Evolutionary conservation across 371 early-diverging fungal genomes (phyloP).

Genomic region (Massospora cicadina): DNA sequence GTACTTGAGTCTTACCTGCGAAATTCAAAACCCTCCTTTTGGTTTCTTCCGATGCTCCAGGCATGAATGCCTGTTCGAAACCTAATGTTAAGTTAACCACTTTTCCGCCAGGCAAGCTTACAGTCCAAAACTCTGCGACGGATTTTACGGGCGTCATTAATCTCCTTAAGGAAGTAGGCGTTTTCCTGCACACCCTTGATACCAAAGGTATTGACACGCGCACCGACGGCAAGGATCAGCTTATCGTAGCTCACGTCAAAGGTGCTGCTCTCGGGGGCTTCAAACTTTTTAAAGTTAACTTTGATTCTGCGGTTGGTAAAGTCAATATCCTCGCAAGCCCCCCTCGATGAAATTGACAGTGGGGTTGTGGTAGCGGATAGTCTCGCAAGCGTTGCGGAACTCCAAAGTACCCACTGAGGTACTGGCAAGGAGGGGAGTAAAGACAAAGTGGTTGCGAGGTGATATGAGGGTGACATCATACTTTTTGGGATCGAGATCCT

Average conservation of each 20-base stretch:
- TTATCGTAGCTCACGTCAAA: conserved; percentile 47
- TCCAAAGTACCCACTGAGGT: conserved; percentile 71
- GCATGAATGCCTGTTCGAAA: conserved; percentile 59
- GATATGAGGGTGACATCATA: conserved; percentile 6
- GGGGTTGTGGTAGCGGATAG: conserved; percentile 37
- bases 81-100: conserved; percentile 20
- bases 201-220: conserved; percentile 60
- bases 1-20: conserved; percentile 22
- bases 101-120: conserved; percentile 16
- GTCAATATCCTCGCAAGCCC: background rate
- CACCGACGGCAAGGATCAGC: conserved; percentile 65
- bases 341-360: conserved; percentile 13
- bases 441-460: conserved; percentile 18
- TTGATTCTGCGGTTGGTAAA: conserved; percentile 11
- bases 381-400: conserved; percentile 56
- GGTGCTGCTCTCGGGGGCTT: conserved; percentile 14
- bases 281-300: conserved; percentile 22
- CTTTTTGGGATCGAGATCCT: background rate
- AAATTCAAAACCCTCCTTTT: conserved; percentile 57
- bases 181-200: conserved; percentile 62
- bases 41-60: conserved; percentile 40
- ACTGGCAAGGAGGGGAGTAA: conserved; percentile 64
- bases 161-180: conserved; percentile 51
- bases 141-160: conserved; percentile 51
- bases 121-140: conserved; percentile 49